phyloP scores from a whole-genome alignment of 805 yeast genomes.

The Cyberlindnera petersonii region DNA sequence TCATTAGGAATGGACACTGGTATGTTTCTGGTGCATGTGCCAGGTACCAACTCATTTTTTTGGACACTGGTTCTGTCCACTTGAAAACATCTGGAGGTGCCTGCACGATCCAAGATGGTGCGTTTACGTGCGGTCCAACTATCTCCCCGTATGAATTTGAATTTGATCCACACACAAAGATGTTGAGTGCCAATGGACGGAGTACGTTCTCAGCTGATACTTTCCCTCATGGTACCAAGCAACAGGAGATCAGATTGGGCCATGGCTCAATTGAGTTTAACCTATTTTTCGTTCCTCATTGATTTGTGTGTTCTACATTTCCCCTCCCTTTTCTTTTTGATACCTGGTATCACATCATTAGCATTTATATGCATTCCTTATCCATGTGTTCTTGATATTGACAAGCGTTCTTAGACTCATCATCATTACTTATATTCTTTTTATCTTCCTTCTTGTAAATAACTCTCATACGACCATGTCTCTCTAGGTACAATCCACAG shows the following conservation, averaged over 20 bases:
- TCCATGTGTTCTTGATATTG: too few relatives aligned
- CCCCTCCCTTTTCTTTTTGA: too few relatives aligned
- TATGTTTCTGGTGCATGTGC: slow-evolving; percentile 81
- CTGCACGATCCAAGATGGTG: slow-evolving; percentile 49
- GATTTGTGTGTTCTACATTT: too few relatives aligned
- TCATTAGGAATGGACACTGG: slow-evolving; percentile 86
- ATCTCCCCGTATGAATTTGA: slow-evolving; percentile 38
- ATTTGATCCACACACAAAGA: slow-evolving; percentile 7
- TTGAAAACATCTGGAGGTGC: slow-evolving; percentile 66
- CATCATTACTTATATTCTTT: too few relatives aligned
- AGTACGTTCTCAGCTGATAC: slow-evolving; percentile 12
- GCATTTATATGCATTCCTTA: too few relatives aligned
- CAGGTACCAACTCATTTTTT: slow-evolving; percentile 44
- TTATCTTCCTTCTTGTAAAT: too few relatives aligned
- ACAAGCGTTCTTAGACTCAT: too few relatives aligned
- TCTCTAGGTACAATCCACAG: slow-evolving; percentile 3
- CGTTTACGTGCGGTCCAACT: slow-evolving; percentile 45
- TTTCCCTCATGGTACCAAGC: slow-evolving; percentile 34
- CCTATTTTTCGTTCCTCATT: slow-evolving; percentile 22
- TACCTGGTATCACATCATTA: too few relatives aligned
- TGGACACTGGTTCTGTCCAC: slow-evolving; percentile 46
- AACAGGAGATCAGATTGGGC: slow-evolving; percentile 43
- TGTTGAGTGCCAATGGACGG: slow-evolving; percentile 13
- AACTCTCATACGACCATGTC: slow-evolving; percentile 3
- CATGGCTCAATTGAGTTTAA: slow-evolving; percentile 38